Base-by-base conservation (phyloP, 768 basidiomycete species). In the Mycena indigotica region DNA sequence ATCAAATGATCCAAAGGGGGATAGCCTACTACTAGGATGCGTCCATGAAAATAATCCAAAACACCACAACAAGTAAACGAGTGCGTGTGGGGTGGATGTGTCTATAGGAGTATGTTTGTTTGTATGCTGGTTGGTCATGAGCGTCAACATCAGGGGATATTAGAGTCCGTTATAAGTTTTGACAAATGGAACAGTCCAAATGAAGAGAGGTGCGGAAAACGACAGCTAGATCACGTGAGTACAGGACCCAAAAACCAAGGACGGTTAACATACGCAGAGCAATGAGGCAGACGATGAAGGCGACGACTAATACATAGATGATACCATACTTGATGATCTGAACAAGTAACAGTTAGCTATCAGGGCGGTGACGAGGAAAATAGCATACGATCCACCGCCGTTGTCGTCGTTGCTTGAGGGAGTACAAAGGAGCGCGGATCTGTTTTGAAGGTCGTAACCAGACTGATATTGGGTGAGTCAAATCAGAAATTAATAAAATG, bases 381-480 rank as follows among this genome's bases (percentile, higher is more conserved):
- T 58, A 28, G 78, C 86, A 70, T 69, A 96, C 93, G 65, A 95
- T 95, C 83, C 88, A 88, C 55, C 93, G 86, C 52, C 95, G 87
- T 69, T 94, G 92, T 70, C 85, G 84, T 73, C 88, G 89, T 75
- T 95, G 90, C 73, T 93, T 93, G 70, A 92, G 81, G 46, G 89
- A 89, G 73, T 92, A 98, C 65, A 98, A 76, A 0, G 95, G 94
- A 2, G 95, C 87, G 45, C 92, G 90, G 62, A 96, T 96, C 74
- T 95, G 94, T 70, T 93, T 93, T 53, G 93, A 95, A 21, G 93
- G 94, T 23, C 91, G 86, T 48, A 98, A 78, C 96, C 97, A 98
- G 81, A 98, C 91, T 93, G 65, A 48, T 32, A 17, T 52, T 50
- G 53, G 35, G 1, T 46, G 21, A 58, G 73, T 41, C 75, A 67